Evolutionary conservation across 495 filamentous ascomycete genomes (phyloP).

Genomic region (Neurospora sp.): DNA sequence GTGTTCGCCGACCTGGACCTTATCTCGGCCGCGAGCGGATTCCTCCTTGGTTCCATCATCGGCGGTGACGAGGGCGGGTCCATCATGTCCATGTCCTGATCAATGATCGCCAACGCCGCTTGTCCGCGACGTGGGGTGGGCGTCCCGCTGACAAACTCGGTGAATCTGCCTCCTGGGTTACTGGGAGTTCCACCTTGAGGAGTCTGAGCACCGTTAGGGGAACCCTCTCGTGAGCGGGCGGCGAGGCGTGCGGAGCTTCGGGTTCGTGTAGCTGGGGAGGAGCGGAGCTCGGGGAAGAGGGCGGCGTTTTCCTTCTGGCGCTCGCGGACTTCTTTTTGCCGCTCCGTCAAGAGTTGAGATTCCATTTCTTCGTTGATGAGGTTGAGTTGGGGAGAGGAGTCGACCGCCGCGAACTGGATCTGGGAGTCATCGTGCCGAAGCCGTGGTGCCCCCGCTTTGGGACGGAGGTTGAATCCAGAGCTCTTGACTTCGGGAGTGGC

Average conservation of each 20-base stretch:
- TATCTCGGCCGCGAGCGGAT: conserved; percentile 42
- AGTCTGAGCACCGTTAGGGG: neutral
- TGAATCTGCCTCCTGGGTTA: conserved; percentile 28
- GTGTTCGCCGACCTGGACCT: conserved; percentile 28
- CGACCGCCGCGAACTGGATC: conserved; percentile 60
- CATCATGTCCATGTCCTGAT: conserved; percentile 33
- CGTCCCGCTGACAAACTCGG: conserved; percentile 68
- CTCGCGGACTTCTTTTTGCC: conserved; percentile 60
- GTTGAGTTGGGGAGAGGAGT: conserved; percentile 38
- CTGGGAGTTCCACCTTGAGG: conserved; percentile 27
- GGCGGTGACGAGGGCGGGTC: conserved; percentile 48
- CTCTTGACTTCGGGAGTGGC: conserved; percentile 18
- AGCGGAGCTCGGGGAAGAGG: conserved; percentile 61
- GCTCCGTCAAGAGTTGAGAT: conserved; percentile 62
- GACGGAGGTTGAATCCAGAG: conserved; percentile 9
- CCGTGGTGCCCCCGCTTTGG: conserved; percentile 18
- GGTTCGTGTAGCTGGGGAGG: conserved; percentile 36
- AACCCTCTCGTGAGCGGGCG: neutral
- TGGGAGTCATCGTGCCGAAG: conserved; percentile 70
- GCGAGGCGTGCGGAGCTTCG: neutral
- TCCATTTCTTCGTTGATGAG: conserved; percentile 28
- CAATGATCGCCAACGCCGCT: conserved; percentile 22
- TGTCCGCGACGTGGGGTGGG: conserved; percentile 58
- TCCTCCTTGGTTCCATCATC: conserved; percentile 28
- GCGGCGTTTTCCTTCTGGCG: conserved; percentile 54